phyloP scores from a whole-genome alignment of 495 filamentous ascomycete genomes.

The Chaetomium fimeti region DNA sequence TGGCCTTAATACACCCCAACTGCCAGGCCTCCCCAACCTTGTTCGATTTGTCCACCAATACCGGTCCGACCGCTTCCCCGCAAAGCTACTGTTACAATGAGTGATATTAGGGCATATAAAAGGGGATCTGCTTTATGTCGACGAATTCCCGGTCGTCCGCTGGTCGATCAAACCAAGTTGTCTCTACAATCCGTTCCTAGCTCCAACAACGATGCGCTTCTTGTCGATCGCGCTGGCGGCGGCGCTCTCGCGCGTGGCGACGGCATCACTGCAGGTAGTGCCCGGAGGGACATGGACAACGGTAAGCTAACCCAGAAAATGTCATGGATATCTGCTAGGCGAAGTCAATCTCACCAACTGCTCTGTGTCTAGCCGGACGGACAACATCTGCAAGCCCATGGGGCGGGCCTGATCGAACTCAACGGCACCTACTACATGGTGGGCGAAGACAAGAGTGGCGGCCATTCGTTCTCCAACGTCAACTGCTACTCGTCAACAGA shows the following conservation, averaged over 20 bases:
- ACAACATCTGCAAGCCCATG: slow-evolving; percentile 63
- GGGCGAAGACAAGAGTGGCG: slow-evolving; percentile 65
- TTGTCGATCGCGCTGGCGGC: slow-evolving; percentile 23
- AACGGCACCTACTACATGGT: slow-evolving; percentile 59
- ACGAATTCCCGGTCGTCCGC: background rate
- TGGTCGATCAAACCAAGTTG: background rate
- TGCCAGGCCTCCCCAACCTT: background rate
- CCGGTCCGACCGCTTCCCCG: background rate
- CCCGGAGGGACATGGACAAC: slow-evolving; percentile 53
- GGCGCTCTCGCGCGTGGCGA: slow-evolving; percentile 28
- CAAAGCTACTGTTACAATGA: background rate
- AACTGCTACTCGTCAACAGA: slow-evolving; percentile 58
- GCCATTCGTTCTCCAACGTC: slow-evolving; percentile 58
- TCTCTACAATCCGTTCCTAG: background rate
- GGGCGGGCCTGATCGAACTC: slow-evolving; percentile 54
- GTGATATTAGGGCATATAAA: background rate
- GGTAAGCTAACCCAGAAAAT: slow-evolving; percentile 22
- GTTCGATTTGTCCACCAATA: background rate
- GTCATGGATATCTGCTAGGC: background rate
- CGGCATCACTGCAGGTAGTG: slow-evolving; percentile 44
- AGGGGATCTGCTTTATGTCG: background rate
- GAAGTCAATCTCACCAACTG: background rate
- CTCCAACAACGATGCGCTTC: slow-evolving; percentile 21
- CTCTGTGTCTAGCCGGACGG: slow-evolving; percentile 41
- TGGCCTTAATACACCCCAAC: background rate